Conservation (phyloP, 371 early-diverging fungal genomes). For the Mucor lusitanicus region DNA sequence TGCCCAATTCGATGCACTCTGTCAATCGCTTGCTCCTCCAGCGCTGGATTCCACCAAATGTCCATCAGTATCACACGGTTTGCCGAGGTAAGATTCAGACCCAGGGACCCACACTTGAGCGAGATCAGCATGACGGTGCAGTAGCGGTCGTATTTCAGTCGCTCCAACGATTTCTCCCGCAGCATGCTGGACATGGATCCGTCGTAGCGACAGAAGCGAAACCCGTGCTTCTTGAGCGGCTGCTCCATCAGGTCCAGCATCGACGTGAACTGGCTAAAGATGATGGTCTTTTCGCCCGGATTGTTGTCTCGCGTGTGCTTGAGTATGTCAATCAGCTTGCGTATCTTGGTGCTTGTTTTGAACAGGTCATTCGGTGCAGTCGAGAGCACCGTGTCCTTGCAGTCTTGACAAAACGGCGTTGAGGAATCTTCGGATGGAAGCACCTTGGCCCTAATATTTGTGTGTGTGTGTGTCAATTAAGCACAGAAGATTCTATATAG, state of each 20-base stretch:
- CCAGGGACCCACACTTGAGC: conserved; percentile 72
- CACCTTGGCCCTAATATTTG: background rate
- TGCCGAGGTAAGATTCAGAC: conserved; percentile 73
- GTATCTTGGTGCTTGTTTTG: conserved; percentile 52
- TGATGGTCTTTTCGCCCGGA: conserved; percentile 71
- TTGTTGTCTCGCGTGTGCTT: conserved; percentile 26
- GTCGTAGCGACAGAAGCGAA: conserved; percentile 59
- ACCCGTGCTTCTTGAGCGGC: conserved; percentile 59
- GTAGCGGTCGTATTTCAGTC: conserved; percentile 55
- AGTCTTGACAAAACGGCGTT: background rate
- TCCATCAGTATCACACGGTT: conserved; percentile 76
- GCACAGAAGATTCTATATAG: background rate
- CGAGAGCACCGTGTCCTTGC: background rate
- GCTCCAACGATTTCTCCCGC: conserved; percentile 51
- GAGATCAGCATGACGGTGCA: conserved; percentile 69
- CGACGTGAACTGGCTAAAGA: conserved; percentile 87
- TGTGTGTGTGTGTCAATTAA: background rate
- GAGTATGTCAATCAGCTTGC: conserved; percentile 50
- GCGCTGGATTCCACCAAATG: conserved; percentile 89
- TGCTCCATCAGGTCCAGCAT: conserved; percentile 78
- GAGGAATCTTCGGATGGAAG: background rate
- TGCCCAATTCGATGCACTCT: conserved; percentile 89
- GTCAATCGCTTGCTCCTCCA: conserved; percentile 89
- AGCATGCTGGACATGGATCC: conserved; percentile 39
- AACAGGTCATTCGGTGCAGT: conserved; percentile 3